Conservation (phyloP, 495 filamentous ascomycete species). For the Cryomyces minteri region DNA sequence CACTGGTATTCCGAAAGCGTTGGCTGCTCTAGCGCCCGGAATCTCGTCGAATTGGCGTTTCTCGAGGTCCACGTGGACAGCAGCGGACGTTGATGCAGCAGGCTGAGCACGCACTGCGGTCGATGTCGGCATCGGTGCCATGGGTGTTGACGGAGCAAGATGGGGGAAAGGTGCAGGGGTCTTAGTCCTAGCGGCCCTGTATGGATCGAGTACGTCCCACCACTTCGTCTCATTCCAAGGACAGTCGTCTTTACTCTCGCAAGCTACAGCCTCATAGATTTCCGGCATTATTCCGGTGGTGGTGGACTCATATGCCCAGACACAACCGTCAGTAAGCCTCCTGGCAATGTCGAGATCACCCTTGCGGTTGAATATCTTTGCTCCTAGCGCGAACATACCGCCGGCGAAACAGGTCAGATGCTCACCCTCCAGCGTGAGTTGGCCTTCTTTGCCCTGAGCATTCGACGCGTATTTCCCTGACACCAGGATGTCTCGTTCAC, state of each 20-base stretch:
- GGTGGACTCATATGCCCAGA: constrained; percentile 13
- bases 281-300: constrained; percentile 53
- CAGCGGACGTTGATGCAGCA: constrained; percentile 1
- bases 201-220: constrained; percentile 9
- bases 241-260: constrained; percentile 45
- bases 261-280: constrained; percentile 42
- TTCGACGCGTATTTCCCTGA: constrained; percentile 33
- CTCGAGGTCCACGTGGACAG: not conserved
- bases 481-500: constrained; percentile 61
- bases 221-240: constrained; percentile 51
- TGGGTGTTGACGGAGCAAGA: not conserved
- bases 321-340: constrained; percentile 27
- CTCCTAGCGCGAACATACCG: constrained; percentile 83
- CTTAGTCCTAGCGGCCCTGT: not conserved
- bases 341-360: constrained; percentile 65
- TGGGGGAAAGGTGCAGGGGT: not conserved
- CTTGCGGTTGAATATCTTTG: constrained; percentile 65
- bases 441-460: constrained; percentile 21
- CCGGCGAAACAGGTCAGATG: constrained; percentile 85
- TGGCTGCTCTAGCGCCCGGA: not conserved
- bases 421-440: constrained; percentile 30
- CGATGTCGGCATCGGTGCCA: constrained; percentile 1
- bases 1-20: not conserved
- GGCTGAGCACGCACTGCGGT: constrained; percentile 1
- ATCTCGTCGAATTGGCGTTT: constrained; percentile 1